Evolutionary conservation across 805 yeast species (phyloP), one percentile per base, ranked within the genome.

Genomic region (Candida ipomoeae): DNA sequence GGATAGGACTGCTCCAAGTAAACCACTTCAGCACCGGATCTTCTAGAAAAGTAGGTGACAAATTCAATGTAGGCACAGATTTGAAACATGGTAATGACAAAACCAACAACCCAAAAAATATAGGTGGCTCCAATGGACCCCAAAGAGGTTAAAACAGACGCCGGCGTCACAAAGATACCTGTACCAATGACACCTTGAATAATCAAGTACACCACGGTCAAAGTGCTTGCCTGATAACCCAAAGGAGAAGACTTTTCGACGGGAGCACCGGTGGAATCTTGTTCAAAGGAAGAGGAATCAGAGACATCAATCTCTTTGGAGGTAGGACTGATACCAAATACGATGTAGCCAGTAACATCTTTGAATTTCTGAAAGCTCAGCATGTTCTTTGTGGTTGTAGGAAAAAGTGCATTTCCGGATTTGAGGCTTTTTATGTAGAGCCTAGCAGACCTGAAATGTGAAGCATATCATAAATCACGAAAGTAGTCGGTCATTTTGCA

Each of bases 161-260:
- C 80, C 5, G 90, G 87, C 0, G 87, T 83, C 11, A 86, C 81
- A 62, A 85, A 85, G 44, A 85, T 84, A 67, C 90, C 90, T 0
- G 90, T 85, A 55, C 91, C 91, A 40, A 85, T 74, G 71, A 85
- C 80, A 56, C 90, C 81, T 55, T 84, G 85, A 58, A 84, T 72
- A 50, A 84, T 80, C 50, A 84, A 68, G 46, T 85, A 85, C 48
- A 84, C 75, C 48, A 90, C 87, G 40, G 85, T 54, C 48, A 44
- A 48, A 1, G 56, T 39, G 61, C 40, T 70, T 62, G 55, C 68
- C 46, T 75, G 77, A 62, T 73, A 62, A 4, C 74, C 74, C 51
- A 71, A 58, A 0, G 74, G 75, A 35, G 70, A 71, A 6, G 53
- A 58, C 23, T 60, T 58, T 50, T 75, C 79, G 6, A 71, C 70